phyloP scores from a whole-genome alignment of 164 flowering plant species.

The Paratinospora sagittata region DNA sequence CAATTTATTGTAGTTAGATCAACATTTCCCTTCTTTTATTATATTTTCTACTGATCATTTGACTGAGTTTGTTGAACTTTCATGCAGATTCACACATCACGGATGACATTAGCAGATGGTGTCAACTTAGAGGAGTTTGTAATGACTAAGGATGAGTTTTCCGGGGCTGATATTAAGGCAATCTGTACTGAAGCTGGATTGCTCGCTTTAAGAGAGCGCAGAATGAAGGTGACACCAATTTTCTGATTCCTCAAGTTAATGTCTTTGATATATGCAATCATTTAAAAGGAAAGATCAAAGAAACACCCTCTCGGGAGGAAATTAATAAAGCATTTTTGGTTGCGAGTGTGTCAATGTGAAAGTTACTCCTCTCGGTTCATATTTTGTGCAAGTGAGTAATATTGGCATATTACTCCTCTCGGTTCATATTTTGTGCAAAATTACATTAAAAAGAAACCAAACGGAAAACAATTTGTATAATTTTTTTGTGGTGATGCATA shows the following conservation, averaged over 20 bases:
- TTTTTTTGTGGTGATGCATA: too few relatives aligned
- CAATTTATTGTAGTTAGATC: too few relatives aligned
- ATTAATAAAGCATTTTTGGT: neutral
- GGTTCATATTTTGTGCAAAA: neutral
- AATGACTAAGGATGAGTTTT: constrained; percentile 87
- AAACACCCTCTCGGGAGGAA: neutral
- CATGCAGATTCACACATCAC: constrained; percentile 74
- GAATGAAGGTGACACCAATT: constrained; percentile 66
- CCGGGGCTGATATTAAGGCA: constrained; percentile 94
- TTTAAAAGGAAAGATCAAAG: constrained; percentile 2
- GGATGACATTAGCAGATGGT: constrained; percentile 91
- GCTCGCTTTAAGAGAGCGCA: constrained; percentile 87
- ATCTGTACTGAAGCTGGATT: constrained; percentile 95
- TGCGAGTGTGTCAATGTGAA: too few relatives aligned
- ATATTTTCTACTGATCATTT: neutral
- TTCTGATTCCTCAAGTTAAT: neutral
- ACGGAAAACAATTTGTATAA: too few relatives aligned
- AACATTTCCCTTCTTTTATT: too few relatives aligned
- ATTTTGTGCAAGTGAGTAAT: too few relatives aligned
- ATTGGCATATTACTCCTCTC: neutral
- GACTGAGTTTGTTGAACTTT: neutral
- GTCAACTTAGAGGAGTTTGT: constrained; percentile 94
- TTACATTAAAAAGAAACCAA: too few relatives aligned
- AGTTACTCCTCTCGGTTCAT: too few relatives aligned
- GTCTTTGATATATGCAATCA: neutral